phyloP scores from a whole-genome alignment of 1,284 basidiomycete species.

The Rhodotorula sp. region DNA sequence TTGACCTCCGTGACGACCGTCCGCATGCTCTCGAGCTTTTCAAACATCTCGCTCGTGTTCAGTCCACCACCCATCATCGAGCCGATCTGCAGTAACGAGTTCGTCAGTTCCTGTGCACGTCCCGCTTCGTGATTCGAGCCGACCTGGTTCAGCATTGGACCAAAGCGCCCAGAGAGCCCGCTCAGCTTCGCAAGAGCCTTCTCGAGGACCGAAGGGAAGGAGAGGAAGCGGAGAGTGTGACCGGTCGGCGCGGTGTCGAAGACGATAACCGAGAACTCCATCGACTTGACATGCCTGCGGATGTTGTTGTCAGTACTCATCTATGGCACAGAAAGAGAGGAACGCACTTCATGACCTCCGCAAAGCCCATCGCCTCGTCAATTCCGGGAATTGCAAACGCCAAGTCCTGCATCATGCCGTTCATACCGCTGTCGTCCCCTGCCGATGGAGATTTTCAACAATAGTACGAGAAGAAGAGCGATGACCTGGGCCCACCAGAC shows the following conservation, averaged over 20 bases:
- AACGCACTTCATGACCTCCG: constrained; percentile 94
- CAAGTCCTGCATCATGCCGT: constrained; percentile 98
- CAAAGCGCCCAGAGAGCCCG: constrained; percentile 84
- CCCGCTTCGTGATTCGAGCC: constrained; percentile 11
- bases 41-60: constrained; percentile 80
- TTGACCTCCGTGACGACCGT: constrained; percentile 98
- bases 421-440: constrained; percentile 85
- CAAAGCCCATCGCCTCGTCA: constrained; percentile 99
- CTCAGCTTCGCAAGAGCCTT: constrained; percentile 96
- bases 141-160: constrained; percentile 93
- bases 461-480: not conserved
- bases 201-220: constrained; percentile 95
- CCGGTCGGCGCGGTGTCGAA: constrained; percentile 99
- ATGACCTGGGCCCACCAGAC: constrained; percentile 62
- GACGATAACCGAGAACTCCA: constrained; percentile 98
- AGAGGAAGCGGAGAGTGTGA: constrained; percentile 95
- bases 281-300: constrained; percentile 93
- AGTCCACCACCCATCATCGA: constrained; percentile 87
- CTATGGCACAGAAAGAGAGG: not conserved
- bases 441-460: constrained; percentile 53
- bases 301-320: not conserved
- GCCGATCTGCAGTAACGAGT: constrained; percentile 64
- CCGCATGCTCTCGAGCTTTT: constrained; percentile 95
- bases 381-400: constrained; percentile 99
- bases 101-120: not conserved